Evolutionary conservation across 345 rosid species (phyloP), one percentile per base, ranked within the genome.

Genomic region (Passiflora organensis): DNA sequence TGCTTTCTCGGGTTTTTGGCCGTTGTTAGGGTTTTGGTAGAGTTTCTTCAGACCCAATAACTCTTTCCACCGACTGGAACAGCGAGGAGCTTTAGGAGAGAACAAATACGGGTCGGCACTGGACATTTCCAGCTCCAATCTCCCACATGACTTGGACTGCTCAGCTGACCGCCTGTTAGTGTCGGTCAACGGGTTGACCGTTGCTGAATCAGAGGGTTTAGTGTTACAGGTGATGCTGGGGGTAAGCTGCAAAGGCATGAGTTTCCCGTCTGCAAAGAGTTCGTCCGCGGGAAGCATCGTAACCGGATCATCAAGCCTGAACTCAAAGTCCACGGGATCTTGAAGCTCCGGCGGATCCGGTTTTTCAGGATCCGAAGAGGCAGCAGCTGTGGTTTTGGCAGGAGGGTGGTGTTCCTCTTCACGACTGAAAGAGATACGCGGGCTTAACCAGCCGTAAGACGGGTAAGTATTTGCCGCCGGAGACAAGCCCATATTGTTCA

Each of bases 51-150:
- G 72, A 4, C 99, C 91, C 58, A 93, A 59, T n/a, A 93, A 60
- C 63, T 86, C 96, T 72, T 66, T 86, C 98, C 95, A 91, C n/a
- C 98, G 77, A 63, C 98, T 80, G 1, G 99, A 89, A 52, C 95
- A 87, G 56, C 91, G 52, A 1, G 95, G 96, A 2, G 96, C 95
- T 43, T 87, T 87, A 0, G 91, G 95, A 1, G 96, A 85, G 49
- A 84, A 83, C 54, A 74, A 53, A 53, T 68, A 71, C 28, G 64
- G 58, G 57, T 87, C 89, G 24, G 56, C 56, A 10, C 76, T 57
- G 1, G 82, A 72, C 24, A 77, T 59, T 44, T 69, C 88, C 63
- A 51, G 60, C 47, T 72, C 75, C 67, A 6, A 52, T 37, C 22
- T 50, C 39, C 54, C 37, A 8, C 34, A 12, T 12, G 13, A 32